Conservation (phyloP, 495 filamentous ascomycete species). For the Immersiella caudata region DNA sequence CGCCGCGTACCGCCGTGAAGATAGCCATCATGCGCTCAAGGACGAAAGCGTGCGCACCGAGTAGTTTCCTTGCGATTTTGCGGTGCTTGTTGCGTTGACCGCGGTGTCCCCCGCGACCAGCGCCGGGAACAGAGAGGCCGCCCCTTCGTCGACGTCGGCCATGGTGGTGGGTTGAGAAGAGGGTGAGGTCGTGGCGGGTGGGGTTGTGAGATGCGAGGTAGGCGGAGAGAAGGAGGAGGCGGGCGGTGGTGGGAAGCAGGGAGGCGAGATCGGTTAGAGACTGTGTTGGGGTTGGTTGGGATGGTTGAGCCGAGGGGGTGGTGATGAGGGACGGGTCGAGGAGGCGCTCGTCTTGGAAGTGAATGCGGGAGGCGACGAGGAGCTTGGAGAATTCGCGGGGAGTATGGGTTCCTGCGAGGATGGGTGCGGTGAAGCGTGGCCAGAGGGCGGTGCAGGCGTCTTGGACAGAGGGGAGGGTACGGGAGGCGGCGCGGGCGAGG, state of each 20-base stretch:
- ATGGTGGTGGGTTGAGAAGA: conserved; percentile 82
- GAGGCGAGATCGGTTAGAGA: conserved; percentile 36
- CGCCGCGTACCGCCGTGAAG: conserved; percentile 74
- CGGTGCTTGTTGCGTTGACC: conserved; percentile 61
- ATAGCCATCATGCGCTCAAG: conserved; percentile 88
- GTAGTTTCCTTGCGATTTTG: conserved; percentile 69
- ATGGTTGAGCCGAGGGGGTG: no score
- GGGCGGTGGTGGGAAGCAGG: conserved; percentile 77
- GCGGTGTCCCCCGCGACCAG: conserved; percentile 28
- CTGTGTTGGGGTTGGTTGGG: conserved; percentile 22
- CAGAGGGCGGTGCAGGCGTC: conserved; percentile 64
- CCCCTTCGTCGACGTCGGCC: conserved; percentile 45
- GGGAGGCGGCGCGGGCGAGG: conserved; percentile 64
- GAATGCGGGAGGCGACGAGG: conserved; percentile 67
- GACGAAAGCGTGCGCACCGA: conserved; percentile 79
- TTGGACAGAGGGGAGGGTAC: conserved; percentile 64
- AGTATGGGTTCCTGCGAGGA: conserved; percentile 63
- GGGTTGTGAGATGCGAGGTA: conserved; percentile 93
- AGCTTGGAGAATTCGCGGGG: conserved; percentile 83
- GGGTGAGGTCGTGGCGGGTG: conserved; percentile 70
- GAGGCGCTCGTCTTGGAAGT: conserved; percentile 76
- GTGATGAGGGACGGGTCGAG: conserved; percentile 72
- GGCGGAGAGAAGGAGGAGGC: conserved; percentile 79
- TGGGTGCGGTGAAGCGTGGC: conserved; percentile 68
- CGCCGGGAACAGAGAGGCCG: conserved; percentile 26